Conservation (phyloP, 192 early-diverging fungal species). For the Allomyces arbusculus region DNA sequence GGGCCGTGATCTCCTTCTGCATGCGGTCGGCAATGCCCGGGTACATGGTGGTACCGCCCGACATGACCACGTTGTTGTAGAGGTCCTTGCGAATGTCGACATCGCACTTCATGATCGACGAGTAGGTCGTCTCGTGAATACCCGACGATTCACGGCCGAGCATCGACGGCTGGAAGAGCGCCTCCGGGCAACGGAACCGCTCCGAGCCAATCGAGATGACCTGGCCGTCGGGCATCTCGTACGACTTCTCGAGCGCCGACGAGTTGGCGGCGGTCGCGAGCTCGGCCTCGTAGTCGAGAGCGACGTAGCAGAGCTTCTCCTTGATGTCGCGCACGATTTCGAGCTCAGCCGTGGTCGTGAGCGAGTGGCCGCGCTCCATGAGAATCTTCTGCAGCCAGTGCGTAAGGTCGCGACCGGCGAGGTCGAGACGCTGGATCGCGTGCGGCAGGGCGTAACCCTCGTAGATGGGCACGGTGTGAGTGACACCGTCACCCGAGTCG, state of each 20-base stretch:
- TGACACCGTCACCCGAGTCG: constrained; percentile 42
- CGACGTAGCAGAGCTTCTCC: constrained; percentile 39
- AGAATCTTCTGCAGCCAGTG: constrained; percentile 26
- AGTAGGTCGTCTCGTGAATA: constrained; percentile 19
- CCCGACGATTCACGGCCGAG: constrained; percentile 23
- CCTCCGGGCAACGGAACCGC: constrained; percentile 35
- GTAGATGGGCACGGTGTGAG: constrained; percentile 42
- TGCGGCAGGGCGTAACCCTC: constrained; percentile 32
- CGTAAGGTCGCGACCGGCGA: constrained; percentile 23
- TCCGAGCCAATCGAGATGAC: constrained; percentile 37
- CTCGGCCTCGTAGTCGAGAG: constrained; percentile 24
- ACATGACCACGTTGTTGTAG: constrained; percentile 24
- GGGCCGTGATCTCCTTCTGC: constrained; percentile 30
- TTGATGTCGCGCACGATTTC: constrained; percentile 48
- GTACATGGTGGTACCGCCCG: constrained; percentile 32
- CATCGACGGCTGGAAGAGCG: constrained; percentile 36
- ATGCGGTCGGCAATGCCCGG: constrained; percentile 26
- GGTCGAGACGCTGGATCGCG: constrained; percentile 24
- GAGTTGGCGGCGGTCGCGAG: constrained; percentile 20
- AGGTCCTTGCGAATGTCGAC: constrained; percentile 23
- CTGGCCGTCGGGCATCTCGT: constrained; percentile 30
- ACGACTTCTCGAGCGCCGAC: constrained; percentile 21
- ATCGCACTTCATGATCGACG: constrained; percentile 27
- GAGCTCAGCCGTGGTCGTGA: constrained; percentile 30
- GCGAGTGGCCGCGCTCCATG: constrained; percentile 35